phyloP scores from a whole-genome alignment of 2,329 filamentous ascomycete species.

The Stagonosporopsis rhizophila region DNA sequence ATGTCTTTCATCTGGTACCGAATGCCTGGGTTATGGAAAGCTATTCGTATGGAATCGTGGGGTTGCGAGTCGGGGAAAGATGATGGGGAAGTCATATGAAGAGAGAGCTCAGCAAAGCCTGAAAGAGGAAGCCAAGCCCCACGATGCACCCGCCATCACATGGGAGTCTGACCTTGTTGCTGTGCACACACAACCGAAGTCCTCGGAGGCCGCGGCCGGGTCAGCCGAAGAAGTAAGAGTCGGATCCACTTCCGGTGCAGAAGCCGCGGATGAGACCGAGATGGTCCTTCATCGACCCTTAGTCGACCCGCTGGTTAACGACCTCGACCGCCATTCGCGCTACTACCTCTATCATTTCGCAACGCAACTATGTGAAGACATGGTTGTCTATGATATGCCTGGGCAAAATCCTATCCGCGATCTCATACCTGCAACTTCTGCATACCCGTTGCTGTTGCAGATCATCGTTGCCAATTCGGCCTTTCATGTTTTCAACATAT shows the following conservation, averaged over 20 bases:
- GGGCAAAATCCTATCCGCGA: slow-evolving; percentile 58
- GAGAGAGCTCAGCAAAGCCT: slow-evolving; percentile 31
- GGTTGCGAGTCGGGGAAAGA: slow-evolving; percentile 59
- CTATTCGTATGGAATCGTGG: slow-evolving; percentile 66
- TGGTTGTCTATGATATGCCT: slow-evolving; percentile 57
- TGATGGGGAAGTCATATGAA: slow-evolving; percentile 62
- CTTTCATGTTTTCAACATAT: slow-evolving; percentile 55
- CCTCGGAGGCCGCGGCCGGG: slow-evolving; percentile 1
- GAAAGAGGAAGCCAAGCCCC: slow-evolving; percentile 38
- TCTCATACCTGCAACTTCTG: slow-evolving; percentile 55
- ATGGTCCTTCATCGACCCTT: slow-evolving; percentile 52
- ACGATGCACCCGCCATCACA: slow-evolving; percentile 23
- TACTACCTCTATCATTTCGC: slow-evolving; percentile 59
- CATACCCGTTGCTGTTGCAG: slow-evolving; percentile 55
- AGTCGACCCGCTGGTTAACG: slow-evolving; percentile 64
- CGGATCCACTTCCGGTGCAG: slow-evolving; percentile 7
- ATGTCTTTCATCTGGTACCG: slow-evolving; percentile 62
- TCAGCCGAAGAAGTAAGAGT: background rate
- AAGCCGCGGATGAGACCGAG: slow-evolving; percentile 18
- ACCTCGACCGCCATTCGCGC: slow-evolving; percentile 56
- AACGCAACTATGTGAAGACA: slow-evolving; percentile 62
- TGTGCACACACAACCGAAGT: slow-evolving; percentile 9
- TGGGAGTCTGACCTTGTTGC: slow-evolving; percentile 26
- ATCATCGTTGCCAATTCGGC: slow-evolving; percentile 58
- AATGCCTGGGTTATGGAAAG: slow-evolving; percentile 68